Conservation (phyloP, 495 filamentous ascomycete species). For the Durotheca rogersii region DNA sequence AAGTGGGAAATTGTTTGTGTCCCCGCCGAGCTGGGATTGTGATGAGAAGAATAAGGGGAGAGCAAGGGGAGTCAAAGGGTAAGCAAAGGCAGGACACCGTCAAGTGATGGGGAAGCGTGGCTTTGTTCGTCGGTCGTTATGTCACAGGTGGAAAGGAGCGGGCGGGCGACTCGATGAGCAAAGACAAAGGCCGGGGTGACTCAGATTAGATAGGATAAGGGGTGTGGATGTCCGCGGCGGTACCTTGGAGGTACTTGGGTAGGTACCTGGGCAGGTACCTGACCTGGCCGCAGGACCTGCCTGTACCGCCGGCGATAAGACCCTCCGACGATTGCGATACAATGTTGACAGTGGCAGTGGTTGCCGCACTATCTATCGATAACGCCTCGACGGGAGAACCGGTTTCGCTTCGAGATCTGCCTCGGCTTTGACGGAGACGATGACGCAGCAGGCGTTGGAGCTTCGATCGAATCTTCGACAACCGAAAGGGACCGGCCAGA, state of each 20-base stretch:
- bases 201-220: too few relatives aligned
- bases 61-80: background rate
- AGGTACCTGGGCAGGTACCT: too few relatives aligned
- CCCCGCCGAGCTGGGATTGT: constrained; percentile 10
- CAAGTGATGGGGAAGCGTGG: constrained; percentile 28
- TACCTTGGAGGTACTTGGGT: too few relatives aligned
- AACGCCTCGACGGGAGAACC: constrained; percentile 6
- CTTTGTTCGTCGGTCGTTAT: constrained; percentile 24
- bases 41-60: constrained; percentile 12
- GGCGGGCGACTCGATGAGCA: constrained; percentile 1
- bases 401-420: constrained; percentile 12
- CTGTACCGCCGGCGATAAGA: too few relatives aligned
- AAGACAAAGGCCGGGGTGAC: constrained; percentile 37
- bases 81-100: constrained; percentile 28
- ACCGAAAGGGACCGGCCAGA: background rate
- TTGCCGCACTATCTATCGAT: too few relatives aligned
- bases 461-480: background rate
- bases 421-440: constrained; percentile 14
- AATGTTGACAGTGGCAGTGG: too few relatives aligned
- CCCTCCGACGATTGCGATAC: too few relatives aligned
- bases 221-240: constrained; percentile 12
- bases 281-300: too few relatives aligned
- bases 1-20: constrained; percentile 28
- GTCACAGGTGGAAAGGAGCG: constrained; percentile 16
- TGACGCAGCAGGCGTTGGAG: constrained; percentile 18